A percentile compares a stretch with the other conserved stretches of the same genome.
These are phyloP conservation scores for Symbiodinium natans DNA, from an alignment of 73 alveolate species.

Conservation along the genomic window DNA sequence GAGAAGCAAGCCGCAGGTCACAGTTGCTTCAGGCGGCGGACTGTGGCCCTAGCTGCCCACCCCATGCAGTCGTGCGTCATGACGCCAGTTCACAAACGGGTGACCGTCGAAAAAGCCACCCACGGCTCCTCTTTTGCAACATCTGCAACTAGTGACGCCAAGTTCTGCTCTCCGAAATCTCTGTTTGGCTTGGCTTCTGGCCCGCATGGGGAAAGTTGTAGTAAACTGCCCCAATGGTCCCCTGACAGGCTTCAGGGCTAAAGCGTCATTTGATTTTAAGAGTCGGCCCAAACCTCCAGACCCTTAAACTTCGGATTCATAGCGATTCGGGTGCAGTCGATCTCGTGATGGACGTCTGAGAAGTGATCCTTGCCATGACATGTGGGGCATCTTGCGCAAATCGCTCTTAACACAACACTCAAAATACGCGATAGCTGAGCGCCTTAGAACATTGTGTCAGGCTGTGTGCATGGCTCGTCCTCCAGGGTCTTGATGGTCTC, in stretches of 20 bases:
- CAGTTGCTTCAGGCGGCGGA: too few species aligned
- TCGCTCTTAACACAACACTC: not conserved
- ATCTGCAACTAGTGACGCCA: not conserved
- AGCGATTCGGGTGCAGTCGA: conserved; percentile 90
- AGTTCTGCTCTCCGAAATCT: not conserved
- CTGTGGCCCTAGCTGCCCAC: too few species aligned
- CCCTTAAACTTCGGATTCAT: conserved; percentile 40
- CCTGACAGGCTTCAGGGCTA: conserved; percentile 8
- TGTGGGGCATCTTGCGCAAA: not conserved
- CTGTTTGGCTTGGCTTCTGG: too few species aligned
- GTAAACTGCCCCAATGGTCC: conserved; percentile 74
- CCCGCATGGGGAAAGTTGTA: conserved; percentile 94
- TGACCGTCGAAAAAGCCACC: conserved; percentile 91
- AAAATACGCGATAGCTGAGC: too few species aligned
- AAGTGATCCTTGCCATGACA: not conserved
- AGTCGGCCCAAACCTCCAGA: not conserved
- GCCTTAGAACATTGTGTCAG: too few species aligned
- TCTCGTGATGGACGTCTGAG: conserved; percentile 50
- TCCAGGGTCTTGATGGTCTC: conserved; percentile 57
- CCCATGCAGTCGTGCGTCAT: conserved; percentile 9
- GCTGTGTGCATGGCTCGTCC: conserved; percentile 31
- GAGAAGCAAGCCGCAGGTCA: too few species aligned
- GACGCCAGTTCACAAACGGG: conserved; percentile 82
- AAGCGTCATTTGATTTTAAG: not conserved
- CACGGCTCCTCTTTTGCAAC: conserved; percentile 29